Evolutionary conservation across 139 green algal species (phyloP), one percentile per base, ranked within the genome.

Genomic region (Marvania coccoides): DNA sequence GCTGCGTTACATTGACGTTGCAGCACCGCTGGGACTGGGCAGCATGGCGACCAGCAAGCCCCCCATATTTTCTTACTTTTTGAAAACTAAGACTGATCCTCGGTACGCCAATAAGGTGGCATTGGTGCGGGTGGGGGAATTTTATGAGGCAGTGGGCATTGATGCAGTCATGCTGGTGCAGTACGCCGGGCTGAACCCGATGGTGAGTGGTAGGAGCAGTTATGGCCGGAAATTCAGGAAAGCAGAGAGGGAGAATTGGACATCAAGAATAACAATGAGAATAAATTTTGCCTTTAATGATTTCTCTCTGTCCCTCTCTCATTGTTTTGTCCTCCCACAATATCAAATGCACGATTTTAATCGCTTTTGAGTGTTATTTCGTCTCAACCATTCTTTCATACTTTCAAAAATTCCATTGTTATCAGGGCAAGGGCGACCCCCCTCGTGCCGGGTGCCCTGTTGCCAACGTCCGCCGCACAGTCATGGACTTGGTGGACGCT

Each of bases 111-210:
- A 61, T 26, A 78, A 78, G 3, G 65, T 85, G 12, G 26, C 76
- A 5, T 61, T 87, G 15, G 65, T 83, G 0, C 57, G 78, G 57
- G 77, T 94, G 3, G 89, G 91, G 4, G 83, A 92, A 39, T 97
- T 96, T 39, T 97, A 93, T 65, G 91, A 97, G 73, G 62, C 74
- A 1, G 65, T 88, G 9, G 91, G 91, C 14, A 85, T 83, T 24
- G 91, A 97, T 58, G 91, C 91, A 4, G 77, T 93, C 24, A 56
- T 95, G 60, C 71, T 96, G 60, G 81, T 94, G 47, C 77, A 95
- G 80, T 66, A 87, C 59, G 76, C 67, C 7, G 80, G 81, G 9
- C 78, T 95, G 28, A 96, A 95, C 71, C 83, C 86, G 24, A 96
- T 95, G 90, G 75, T 65, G 6, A 19, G 37, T 2, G 5, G 19